These are phyloP conservation scores for Rhodotorula graminis DNA, from an alignment of 768 basidiomycete genomes.

Conservation along the genomic window DNA sequence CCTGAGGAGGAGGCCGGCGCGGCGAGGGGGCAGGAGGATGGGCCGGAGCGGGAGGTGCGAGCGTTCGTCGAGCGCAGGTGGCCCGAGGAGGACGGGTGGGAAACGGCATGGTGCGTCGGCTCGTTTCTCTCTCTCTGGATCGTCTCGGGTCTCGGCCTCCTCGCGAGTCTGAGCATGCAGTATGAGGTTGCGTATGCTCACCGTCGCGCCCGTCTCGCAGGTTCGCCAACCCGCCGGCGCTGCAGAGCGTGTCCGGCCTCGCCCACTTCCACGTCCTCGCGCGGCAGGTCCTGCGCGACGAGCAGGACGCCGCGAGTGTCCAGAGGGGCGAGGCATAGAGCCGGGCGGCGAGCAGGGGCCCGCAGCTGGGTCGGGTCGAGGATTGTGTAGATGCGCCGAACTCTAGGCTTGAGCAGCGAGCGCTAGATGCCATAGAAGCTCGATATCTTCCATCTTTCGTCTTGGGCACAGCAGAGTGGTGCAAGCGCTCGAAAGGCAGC, in stretches of 20 bases:
- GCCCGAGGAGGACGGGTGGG: constrained; percentile 10
- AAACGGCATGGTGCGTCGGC: constrained; percentile 16
- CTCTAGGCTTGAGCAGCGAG: no score
- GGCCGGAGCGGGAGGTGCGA: constrained; percentile 15
- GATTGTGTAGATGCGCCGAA: no score
- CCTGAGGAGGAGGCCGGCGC: neutral
- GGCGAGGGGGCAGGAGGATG: neutral
- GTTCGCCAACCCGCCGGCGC: constrained; percentile 1
- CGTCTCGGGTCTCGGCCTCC: no score
- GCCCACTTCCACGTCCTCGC: constrained; percentile 10
- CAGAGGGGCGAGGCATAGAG: no score
- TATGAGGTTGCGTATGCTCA: no score
- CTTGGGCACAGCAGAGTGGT: no score
- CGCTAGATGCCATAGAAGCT: no score
- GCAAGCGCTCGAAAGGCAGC: no score
- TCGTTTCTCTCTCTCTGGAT: neutral
- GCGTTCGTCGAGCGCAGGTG: constrained; percentile 14
- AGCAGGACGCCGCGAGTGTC: neutral
- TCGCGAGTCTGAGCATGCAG: no score
- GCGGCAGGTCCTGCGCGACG: neutral
- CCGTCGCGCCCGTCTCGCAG: neutral
- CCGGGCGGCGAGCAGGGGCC: no score
- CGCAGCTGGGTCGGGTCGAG: no score
- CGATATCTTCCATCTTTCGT: no score
- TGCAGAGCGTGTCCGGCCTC: constrained; percentile 8